These are phyloP conservation scores for Colletotrichum kahawae DNA, from an alignment of 2,329 filamentous ascomycete genomes.

Conservation along the genomic window DNA sequence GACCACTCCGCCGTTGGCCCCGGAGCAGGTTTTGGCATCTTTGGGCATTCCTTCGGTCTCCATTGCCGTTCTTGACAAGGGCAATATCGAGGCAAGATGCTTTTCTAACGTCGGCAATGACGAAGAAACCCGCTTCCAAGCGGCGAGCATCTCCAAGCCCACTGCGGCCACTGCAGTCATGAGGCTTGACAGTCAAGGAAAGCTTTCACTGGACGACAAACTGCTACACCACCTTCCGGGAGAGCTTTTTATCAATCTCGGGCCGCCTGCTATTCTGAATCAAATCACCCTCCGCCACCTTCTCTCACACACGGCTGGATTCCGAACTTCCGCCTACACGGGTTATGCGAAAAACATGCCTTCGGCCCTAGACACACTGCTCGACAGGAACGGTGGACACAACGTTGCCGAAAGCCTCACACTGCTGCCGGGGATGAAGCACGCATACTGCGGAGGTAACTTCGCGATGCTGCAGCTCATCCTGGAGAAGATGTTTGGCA, in stretches of 20 bases:
- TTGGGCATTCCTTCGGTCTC: background rate
- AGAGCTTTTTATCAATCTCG: background rate
- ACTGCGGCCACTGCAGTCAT: background rate
- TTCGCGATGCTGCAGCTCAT: conserved; percentile 9
- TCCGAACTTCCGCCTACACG: background rate
- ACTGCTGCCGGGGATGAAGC: background rate
- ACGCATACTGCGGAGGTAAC: background rate
- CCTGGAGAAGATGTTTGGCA: background rate
- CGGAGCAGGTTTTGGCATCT: background rate
- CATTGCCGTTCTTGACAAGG: background rate
- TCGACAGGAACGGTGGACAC: conserved; percentile 11
- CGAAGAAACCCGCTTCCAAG: background rate
- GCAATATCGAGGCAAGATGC: background rate
- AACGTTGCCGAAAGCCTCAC: background rate
- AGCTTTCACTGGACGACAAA: background rate
- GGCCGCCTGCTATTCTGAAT: background rate
- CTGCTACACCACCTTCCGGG: background rate
- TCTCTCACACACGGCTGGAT: background rate
- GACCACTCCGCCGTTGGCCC: background rate
- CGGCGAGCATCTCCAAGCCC: conserved; percentile 8
- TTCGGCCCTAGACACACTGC: conserved; percentile 8
- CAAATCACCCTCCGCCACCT: background rate
- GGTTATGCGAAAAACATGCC: background rate
- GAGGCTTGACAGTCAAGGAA: background rate
- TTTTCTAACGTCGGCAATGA: conserved; percentile 1